Percentiles rank a stretch among this genome's conserved stretches.
Evolutionary conservation across 768 basidiomycete species (phyloP).

Genomic region (Pilatotrama ljubarskyi): DNA sequence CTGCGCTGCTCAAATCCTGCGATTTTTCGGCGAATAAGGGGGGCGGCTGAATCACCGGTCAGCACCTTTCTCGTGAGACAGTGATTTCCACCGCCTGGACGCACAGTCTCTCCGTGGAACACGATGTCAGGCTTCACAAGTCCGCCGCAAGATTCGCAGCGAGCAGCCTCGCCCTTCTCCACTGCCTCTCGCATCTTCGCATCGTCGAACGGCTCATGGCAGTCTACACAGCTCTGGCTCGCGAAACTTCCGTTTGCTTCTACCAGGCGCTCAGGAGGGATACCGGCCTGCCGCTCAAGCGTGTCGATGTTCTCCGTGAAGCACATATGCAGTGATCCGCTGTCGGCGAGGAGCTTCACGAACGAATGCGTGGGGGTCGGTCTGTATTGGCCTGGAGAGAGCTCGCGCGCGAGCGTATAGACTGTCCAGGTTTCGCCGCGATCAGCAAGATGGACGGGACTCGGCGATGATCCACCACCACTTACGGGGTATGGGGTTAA

Average conservation of each 20-base stretch:
- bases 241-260: slow-evolving; percentile 98
- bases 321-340: slow-evolving; percentile 68
- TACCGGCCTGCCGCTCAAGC: slow-evolving; percentile 83
- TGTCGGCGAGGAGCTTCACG: slow-evolving; percentile 73
- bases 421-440: slow-evolving; percentile 40
- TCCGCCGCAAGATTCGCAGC: slow-evolving; percentile 67
- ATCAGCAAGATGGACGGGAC: not conserved
- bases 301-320: slow-evolving; percentile 95
- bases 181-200: slow-evolving; percentile 69
- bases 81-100: slow-evolving; percentile 27
- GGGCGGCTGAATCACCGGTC: slow-evolving; percentile 58
- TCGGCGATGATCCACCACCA: not conserved
- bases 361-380: slow-evolving; percentile 92
- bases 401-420: slow-evolving; percentile 88
- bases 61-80: not conserved
- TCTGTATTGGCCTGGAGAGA: slow-evolving; percentile 87
- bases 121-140: slow-evolving; percentile 90
- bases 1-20: slow-evolving; percentile 58
- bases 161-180: slow-evolving; percentile 59
- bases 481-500: slow-evolving; percentile 79
- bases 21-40: slow-evolving; percentile 60
- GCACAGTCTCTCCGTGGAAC: slow-evolving; percentile 79
- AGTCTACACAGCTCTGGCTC: slow-evolving; percentile 77
- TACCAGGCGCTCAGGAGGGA: slow-evolving; percentile 71
- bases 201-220: slow-evolving; percentile 56